Evolutionary conservation across 768 basidiomycete species (phyloP).

Genomic region (Lanmaoa rubissima): DNA sequence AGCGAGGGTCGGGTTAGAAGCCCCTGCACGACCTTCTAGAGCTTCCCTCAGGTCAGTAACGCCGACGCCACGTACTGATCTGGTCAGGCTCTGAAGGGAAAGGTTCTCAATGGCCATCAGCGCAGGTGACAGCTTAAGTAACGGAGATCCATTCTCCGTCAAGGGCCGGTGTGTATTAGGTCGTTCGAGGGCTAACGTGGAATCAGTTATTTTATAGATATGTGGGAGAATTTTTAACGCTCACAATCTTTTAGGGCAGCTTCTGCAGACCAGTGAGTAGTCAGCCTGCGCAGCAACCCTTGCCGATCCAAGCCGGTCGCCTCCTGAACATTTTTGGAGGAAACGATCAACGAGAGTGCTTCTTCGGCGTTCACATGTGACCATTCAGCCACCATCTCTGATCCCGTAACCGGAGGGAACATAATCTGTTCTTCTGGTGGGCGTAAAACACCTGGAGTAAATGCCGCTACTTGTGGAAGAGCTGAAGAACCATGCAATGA

Average conservation of each 20-base stretch:
- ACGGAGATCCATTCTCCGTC: slow-evolving; percentile 68
- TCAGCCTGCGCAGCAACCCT: slow-evolving; percentile 52
- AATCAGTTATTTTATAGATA: slow-evolving; percentile 9
- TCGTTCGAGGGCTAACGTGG: slow-evolving; percentile 51
- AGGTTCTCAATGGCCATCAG: slow-evolving; percentile 91
- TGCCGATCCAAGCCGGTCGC: slow-evolving; percentile 63
- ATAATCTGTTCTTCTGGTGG: slow-evolving; percentile 43
- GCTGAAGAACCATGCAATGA: slow-evolving; percentile 37
- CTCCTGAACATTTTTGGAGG: slow-evolving; percentile 53
- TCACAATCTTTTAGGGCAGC: slow-evolving; percentile 74
- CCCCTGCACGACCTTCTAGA: slow-evolving; percentile 78
- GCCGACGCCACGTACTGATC: slow-evolving; percentile 78
- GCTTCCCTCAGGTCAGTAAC: slow-evolving; percentile 89
- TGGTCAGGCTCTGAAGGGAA: slow-evolving; percentile 79
- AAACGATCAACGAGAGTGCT: slow-evolving; percentile 55
- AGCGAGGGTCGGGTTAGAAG: slow-evolving; percentile 73
- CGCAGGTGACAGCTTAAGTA: slow-evolving; percentile 79
- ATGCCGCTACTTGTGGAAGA: slow-evolving; percentile 36
- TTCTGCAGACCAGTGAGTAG: slow-evolving; percentile 69
- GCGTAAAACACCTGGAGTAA: slow-evolving; percentile 42
- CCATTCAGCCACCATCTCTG: slow-evolving; percentile 20
- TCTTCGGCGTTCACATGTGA: slow-evolving; percentile 51
- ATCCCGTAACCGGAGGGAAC: slow-evolving; percentile 36
- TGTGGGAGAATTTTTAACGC: slow-evolving; percentile 26
- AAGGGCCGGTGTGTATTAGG: slow-evolving; percentile 56